Evolutionary conservation across 768 basidiomycete species (phyloP).

Genomic region (Kwoniella heveanensis): DNA sequence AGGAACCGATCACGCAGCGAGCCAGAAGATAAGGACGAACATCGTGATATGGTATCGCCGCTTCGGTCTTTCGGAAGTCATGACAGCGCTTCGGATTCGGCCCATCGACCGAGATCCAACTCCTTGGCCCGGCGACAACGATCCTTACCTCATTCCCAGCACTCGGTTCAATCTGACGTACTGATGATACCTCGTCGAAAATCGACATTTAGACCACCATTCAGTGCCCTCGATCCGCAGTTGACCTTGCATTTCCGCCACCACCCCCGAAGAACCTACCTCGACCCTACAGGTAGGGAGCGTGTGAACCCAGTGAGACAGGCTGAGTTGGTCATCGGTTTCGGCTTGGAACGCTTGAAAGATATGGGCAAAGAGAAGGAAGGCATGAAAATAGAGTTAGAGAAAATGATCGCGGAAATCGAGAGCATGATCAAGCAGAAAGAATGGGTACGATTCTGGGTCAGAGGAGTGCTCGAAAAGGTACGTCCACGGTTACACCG

Average conservation of each 20-base stretch:
- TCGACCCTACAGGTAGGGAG: conserved; percentile 22
- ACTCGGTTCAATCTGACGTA: background rate
- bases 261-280: conserved; percentile 22
- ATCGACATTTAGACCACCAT: background rate
- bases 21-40: background rate
- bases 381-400: conserved; percentile 6
- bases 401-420: conserved; percentile 22
- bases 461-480: conserved; percentile 18
- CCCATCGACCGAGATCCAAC: conserved; percentile 4
- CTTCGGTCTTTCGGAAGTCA: conserved; percentile 12
- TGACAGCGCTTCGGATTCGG: conserved; percentile 20
- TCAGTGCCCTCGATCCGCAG: background rate
- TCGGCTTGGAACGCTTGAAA: conserved; percentile 2
- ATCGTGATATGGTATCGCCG: conserved; percentile 10
- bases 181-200: background rate
- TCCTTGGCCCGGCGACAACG: background rate
- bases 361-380: conserved; percentile 19
- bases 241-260: conserved; percentile 9
- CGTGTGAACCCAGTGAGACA: conserved; percentile 23
- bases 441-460: conserved; percentile 26
- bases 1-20: background rate
- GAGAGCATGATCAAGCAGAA: conserved; percentile 30
- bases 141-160: background rate
- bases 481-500: background rate
- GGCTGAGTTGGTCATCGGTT: conserved; percentile 16